Conservation (phyloP, 192 early-diverging fungal species). For the Radiomyces spectabilis region DNA sequence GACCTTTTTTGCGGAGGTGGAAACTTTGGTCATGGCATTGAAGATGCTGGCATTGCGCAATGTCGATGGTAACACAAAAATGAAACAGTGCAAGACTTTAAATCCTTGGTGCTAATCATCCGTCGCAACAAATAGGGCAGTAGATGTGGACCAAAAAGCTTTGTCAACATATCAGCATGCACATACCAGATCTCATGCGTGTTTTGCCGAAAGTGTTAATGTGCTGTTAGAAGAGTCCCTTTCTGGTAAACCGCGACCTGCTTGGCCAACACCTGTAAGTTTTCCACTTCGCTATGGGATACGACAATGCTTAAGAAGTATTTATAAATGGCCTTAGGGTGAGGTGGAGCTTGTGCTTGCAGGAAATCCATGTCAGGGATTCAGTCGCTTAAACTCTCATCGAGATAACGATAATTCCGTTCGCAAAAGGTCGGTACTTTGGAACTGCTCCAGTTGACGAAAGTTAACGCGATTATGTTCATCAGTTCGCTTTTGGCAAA, state of each 20-base stretch:
- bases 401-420: background rate
- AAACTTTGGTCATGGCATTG: constrained; percentile 16
- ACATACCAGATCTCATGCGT: background rate
- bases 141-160: constrained; percentile 13
- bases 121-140: no score
- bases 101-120: no score
- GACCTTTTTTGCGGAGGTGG: constrained; percentile 27
- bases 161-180: constrained; percentile 13
- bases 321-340: constrained; percentile 2
- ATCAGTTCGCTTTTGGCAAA: constrained; percentile 20
- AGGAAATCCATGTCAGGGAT: constrained; percentile 29
- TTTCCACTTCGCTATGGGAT: no score
- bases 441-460: no score
- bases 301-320: background rate
- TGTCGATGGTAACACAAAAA: constrained; percentile 27
- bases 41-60: constrained; percentile 13
- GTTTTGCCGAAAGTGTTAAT: constrained; percentile 21
- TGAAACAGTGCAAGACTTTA: no score
- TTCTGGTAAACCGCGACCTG: background rate
- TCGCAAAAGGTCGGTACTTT: background rate
- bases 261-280: constrained; percentile 1
- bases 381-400: constrained; percentile 8
- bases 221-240: constrained; percentile 8
- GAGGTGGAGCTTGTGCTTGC: constrained; percentile 25
- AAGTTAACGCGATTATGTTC: no score